A percentile compares a stretch with the other conserved stretches of the same genome.
These are phyloP conservation scores for Penicillium turbatum DNA, from an alignment of 495 filamentous ascomycete species.

Conservation along the genomic window DNA sequence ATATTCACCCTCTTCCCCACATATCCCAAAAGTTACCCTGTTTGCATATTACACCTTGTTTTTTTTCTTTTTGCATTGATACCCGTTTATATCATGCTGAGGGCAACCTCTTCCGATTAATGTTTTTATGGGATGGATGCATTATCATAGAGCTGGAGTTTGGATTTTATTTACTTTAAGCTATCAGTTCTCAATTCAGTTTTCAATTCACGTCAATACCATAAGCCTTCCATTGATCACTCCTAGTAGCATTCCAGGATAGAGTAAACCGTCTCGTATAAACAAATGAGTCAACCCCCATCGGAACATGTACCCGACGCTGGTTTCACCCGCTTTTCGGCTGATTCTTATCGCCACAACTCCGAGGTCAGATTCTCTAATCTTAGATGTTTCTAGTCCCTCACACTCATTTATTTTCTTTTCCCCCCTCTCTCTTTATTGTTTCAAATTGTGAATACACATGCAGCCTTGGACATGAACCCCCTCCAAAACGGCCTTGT, in stretches of 20 bases:
- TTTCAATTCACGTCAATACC: not conserved
- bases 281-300: not conserved
- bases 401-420: not conserved
- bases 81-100: constrained; percentile 3
- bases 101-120: not conserved
- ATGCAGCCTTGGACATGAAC: constrained; percentile 18
- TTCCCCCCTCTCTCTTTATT: not conserved
- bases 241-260: not conserved
- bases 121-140: constrained; percentile 5
- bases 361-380: not conserved
- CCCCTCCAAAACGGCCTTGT: constrained; percentile 18
- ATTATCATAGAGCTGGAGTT: constrained; percentile 4
- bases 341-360: constrained; percentile 8
- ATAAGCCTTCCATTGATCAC: not conserved
- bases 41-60: not conserved
- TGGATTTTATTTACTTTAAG: not conserved
- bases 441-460: not conserved
- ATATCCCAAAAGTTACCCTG: not conserved
- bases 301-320: not conserved
- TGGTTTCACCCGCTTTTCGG: constrained; percentile 7
- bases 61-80: constrained; percentile 1
- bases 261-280: not conserved
- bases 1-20: not conserved
- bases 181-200: not conserved
- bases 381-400: not conserved